Conservation (phyloP, 148 eudicot species). For the Fagopyrum homotropicum region DNA sequence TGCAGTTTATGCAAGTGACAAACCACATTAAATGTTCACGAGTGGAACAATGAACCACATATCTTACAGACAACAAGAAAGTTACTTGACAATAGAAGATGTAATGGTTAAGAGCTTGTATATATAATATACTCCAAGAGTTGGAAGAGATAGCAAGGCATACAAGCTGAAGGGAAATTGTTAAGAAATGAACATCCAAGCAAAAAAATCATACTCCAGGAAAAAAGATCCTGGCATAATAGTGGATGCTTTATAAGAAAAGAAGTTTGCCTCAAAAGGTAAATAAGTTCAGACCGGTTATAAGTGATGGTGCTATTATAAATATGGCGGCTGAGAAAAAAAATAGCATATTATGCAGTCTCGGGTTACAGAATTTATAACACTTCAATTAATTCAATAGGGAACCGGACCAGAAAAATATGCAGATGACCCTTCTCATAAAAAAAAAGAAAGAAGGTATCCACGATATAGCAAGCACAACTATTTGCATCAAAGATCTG, state of each 20-base stretch:
- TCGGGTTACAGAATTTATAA: not conserved
- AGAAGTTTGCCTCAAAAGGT: not conserved
- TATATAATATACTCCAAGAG: not conserved
- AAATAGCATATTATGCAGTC: not conserved
- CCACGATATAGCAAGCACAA: not conserved
- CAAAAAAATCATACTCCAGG: not conserved
- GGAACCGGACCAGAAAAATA: not conserved
- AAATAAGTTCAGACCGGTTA: not conserved
- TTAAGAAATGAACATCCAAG: not conserved
- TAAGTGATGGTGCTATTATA: not conserved
- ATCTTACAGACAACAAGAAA: not conserved
- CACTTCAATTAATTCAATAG: not conserved
- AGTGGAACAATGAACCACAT: not conserved
- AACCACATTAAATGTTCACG: not conserved
- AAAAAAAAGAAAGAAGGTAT: not conserved
- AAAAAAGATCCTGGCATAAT: not conserved
- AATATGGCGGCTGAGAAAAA: not conserved
- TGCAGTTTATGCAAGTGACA: slow-evolving; percentile 4
- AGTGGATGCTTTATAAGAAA: not conserved
- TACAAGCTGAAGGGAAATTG: not conserved
- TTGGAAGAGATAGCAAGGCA: not conserved
- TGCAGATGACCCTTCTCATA: not conserved
- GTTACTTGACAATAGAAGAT: not conserved
- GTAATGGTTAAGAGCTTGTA: not conserved
- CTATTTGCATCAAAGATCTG: not conserved